These are phyloP conservation scores for Lodderomyces orthopsilosis DNA, from an alignment of 1,139 yeast genomes.

Conservation along the genomic window DNA sequence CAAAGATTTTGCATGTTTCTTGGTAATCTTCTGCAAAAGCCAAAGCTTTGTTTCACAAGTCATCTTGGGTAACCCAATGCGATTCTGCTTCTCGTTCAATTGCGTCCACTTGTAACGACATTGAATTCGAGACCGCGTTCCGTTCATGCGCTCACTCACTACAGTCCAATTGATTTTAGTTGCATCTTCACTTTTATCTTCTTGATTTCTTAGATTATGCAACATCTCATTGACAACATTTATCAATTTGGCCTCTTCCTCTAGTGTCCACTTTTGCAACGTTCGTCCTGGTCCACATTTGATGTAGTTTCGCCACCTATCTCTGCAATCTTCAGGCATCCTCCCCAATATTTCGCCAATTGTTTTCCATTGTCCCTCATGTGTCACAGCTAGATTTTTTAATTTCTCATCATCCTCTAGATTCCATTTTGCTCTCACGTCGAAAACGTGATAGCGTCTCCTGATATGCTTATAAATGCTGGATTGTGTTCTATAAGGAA, in stretches of 20 bases:
- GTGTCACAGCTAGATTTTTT: conserved; percentile 58
- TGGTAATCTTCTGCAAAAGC: conserved; percentile 52
- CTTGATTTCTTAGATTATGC: conserved; percentile 13
- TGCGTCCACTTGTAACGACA: conserved; percentile 95
- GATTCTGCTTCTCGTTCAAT: conserved; percentile 58
- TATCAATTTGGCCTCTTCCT: conserved; percentile 65
- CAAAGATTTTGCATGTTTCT: conserved; percentile 15
- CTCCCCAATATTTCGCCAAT: conserved; percentile 78
- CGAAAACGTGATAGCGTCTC: conserved; percentile 82
- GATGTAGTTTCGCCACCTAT: conserved; percentile 91
- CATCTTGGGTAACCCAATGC: conserved; percentile 49
- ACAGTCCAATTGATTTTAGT: conserved; percentile 75
- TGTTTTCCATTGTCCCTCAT: conserved; percentile 81
- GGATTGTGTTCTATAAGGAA: conserved; percentile 83
- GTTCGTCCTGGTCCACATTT: conserved; percentile 80
- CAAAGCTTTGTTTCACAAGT: conserved; percentile 52
- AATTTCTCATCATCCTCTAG: conserved; percentile 71
- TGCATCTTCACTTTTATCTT: conserved; percentile 2
- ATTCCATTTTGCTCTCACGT: conserved; percentile 87
- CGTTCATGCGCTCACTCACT: conserved; percentile 86
- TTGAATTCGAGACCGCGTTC: conserved; percentile 84
- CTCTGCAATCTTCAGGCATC: conserved; percentile 98
- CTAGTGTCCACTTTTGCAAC: conserved; percentile 72
- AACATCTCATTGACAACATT: conserved; percentile 50
- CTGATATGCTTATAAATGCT: conserved; percentile 90